Conservation (phyloP, 176 grass and related monocot genomes). For the Avena sativa region DNA sequence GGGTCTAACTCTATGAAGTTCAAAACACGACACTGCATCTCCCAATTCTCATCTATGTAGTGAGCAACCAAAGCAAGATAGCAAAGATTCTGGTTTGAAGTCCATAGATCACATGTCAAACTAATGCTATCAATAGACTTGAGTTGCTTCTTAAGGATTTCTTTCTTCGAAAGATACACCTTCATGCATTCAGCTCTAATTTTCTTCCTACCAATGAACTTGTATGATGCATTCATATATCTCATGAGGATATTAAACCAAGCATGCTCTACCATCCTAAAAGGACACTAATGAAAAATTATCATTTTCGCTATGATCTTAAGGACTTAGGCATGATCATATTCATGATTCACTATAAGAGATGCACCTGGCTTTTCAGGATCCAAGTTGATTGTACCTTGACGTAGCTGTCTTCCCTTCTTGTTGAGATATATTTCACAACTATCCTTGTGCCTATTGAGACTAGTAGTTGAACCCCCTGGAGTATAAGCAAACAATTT, state of each 20-base stretch:
- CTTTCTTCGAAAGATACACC: not conserved
- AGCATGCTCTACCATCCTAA: no score
- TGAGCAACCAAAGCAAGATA: not conserved
- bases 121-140: not conserved
- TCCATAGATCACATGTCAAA: not conserved
- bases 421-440: not conserved
- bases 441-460: not conserved
- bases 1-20: not conserved
- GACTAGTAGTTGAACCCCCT: not conserved
- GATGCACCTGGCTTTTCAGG: not conserved
- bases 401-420: not conserved
- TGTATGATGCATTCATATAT: not conserved
- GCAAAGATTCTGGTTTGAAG: not conserved
- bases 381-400: not conserved
- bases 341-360: no score
- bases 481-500: not conserved
- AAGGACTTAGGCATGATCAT: no score
- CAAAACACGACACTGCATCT: not conserved
- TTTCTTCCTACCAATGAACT: not conserved
- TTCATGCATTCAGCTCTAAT: not conserved
- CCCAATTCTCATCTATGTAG: not conserved
- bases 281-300: no score
- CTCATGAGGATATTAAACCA: no score
- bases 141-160: not conserved
- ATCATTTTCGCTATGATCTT: no score